Evolutionary conservation across 2,329 filamentous ascomycete genomes (phyloP).

Genomic region (Fusarium chlamydosporum): DNA sequence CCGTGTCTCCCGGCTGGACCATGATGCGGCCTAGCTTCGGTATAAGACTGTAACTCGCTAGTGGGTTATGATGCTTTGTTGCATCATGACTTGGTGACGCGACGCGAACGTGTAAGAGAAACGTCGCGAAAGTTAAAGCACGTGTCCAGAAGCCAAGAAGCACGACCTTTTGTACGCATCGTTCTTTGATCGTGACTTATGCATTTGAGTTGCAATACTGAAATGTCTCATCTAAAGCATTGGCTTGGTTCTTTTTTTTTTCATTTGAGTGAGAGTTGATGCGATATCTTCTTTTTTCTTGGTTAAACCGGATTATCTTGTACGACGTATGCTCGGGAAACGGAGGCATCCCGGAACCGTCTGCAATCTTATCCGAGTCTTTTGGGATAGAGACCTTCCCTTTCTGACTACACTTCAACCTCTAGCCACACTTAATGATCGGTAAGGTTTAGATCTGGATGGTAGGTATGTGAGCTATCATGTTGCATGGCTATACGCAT

Average conservation of each 20-base stretch:
- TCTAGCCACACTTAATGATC: slow-evolving; percentile 19
- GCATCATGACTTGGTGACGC: slow-evolving; percentile 17
- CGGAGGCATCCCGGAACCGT: slow-evolving; percentile 28
- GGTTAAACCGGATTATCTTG: slow-evolving; percentile 14
- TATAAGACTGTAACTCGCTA: slow-evolving; percentile 7
- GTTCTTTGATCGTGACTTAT: not conserved
- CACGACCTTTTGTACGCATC: not conserved
- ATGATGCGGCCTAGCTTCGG: slow-evolving; percentile 32
- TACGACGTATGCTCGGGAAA: slow-evolving; percentile 33
- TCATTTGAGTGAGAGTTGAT: not conserved
- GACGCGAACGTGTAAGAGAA: slow-evolving; percentile 37
- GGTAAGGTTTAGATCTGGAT: not conserved
- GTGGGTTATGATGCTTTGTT: slow-evolving; percentile 7
- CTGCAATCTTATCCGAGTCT: slow-evolving; percentile 13
- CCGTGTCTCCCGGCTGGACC: slow-evolving; percentile 21
- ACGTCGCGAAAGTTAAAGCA: slow-evolving; percentile 24
- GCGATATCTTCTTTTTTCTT: not conserved
- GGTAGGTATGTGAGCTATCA: not conserved
- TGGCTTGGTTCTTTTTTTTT: too few species aligned
- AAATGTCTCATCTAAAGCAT: not conserved
- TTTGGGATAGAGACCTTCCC: slow-evolving; percentile 23
- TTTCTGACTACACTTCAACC: slow-evolving; percentile 3
- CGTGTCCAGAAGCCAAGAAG: slow-evolving; percentile 10
- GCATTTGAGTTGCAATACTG: not conserved
- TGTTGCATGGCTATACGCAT: not conserved